Evolutionary conservation across 305 asterid genomes (phyloP), one percentile per base, ranked within the genome.

Genomic region (Fraxinus dipetala): DNA sequence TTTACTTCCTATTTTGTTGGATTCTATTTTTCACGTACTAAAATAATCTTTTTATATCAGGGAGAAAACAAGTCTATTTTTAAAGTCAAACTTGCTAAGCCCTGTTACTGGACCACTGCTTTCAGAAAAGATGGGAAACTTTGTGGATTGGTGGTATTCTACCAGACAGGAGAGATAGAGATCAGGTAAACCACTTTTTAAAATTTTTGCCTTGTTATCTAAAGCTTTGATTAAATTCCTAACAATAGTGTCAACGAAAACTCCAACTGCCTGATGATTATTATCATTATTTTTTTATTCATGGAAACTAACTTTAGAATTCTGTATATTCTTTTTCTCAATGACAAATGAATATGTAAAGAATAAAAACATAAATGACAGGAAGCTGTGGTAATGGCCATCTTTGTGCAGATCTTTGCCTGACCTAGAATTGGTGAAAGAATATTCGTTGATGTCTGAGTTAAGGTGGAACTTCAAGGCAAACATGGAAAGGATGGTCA

Each of bases 401-500:
- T 85, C 78, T 83, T 48, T 81, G 54, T 87, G 89, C 95, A 92
- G 99, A 90, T 93, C 99, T 56, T 86, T 95, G 92, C 97, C 98
- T 85, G 89, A 88, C 88, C 92, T 95, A 65, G 91, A 90, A 83
- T 82, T 92, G 88, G 93, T 92, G 87, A 92, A 88, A 84, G 92
- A 87, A 77, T 76, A 90, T 84, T 89, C 99, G 78, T 86, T 92
- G 76, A 83, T 84, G 81, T 86, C 97, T 54, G 87, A 89, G 79
- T 90, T 95, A 56, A 89, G 97, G 87, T 95, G 98, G 99, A 93
- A 91, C 81, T 83, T 92, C 87, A 91, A 90, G 89, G 86, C 92
- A 87, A 90, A 91, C 90, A 83, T 95, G 94, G 93, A 91, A 85
- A 91, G 88, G 90, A 85, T 88, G 85, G 88, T 91, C 81, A 86